Percentiles rank a stretch among this genome's conserved stretches.
Conservation (phyloP, 257 asterid species). For the Plectranthus barbatus region DNA sequence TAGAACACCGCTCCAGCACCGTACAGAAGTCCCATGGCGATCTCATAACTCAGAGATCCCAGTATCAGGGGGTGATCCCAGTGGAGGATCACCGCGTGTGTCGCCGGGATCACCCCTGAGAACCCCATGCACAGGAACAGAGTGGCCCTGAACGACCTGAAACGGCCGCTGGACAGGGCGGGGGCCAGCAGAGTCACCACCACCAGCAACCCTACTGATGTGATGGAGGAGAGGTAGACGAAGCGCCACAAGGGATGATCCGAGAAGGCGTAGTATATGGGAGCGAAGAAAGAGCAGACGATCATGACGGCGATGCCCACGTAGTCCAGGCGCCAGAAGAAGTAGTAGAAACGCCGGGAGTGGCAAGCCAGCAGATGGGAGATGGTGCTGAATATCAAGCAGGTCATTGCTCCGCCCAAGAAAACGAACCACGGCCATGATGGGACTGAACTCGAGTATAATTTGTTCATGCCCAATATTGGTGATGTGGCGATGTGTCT, state of each 20-base stretch:
- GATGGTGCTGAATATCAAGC: slow-evolving; percentile 61
- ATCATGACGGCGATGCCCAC: slow-evolving; percentile 86
- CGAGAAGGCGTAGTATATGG: slow-evolving; percentile 64
- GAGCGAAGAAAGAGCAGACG: slow-evolving; percentile 75
- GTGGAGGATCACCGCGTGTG: slow-evolving; percentile 55
- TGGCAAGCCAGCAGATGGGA: slow-evolving; percentile 92
- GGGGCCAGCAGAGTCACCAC: slow-evolving; percentile 67
- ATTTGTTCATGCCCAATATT: slow-evolving; percentile 15
- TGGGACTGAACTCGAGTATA: slow-evolving; percentile 33
- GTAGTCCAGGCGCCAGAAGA: slow-evolving; percentile 96
- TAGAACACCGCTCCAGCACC: slow-evolving; percentile 65
- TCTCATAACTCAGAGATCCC: slow-evolving; percentile 61
- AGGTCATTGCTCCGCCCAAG: slow-evolving; percentile 77
- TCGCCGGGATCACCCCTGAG: slow-evolving; percentile 78
- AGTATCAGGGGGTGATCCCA: slow-evolving; percentile 43
- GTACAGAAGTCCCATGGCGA: slow-evolving; percentile 62
- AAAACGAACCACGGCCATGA: slow-evolving; percentile 93
- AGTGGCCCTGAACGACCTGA: slow-evolving; percentile 59
- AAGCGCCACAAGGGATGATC: slow-evolving; percentile 51
- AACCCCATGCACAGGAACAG: slow-evolving; percentile 83
- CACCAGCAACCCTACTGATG: slow-evolving; percentile 45
- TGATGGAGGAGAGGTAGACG: slow-evolving; percentile 55
- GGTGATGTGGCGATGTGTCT: slow-evolving; percentile 34
- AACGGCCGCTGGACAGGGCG: slow-evolving; percentile 42
- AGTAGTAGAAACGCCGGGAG: slow-evolving; percentile 54